Evolutionary conservation across 176 grass and related monocot species (phyloP).

Genomic region (Rhynchospora tenuis): DNA sequence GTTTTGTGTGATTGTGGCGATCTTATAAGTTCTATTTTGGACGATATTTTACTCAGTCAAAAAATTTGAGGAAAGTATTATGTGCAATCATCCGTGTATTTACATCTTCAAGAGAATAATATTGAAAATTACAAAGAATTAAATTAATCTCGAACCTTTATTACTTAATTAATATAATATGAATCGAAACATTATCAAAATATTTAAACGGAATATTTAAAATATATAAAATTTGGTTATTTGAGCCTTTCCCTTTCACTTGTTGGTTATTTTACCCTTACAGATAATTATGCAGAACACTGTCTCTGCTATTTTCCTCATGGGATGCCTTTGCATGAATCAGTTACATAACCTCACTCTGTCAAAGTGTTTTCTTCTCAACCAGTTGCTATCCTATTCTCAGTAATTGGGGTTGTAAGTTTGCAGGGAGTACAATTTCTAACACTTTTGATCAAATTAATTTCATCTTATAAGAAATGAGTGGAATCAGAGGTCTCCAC

Average conservation of each 20-base stretch:
- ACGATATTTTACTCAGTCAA: not conserved
- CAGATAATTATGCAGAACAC: not conserved
- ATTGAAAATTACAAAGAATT: not conserved
- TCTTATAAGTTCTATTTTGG: not conserved
- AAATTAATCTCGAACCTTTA: not conserved
- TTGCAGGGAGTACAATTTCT: not conserved
- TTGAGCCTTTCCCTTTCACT: not conserved
- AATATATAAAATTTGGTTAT: not conserved
- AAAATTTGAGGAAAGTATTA: not conserved
- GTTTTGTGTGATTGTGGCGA: not conserved
- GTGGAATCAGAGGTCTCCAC: conserved; percentile 7
- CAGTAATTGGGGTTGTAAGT: not conserved
- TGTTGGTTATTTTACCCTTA: not conserved
- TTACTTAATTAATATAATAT: not conserved
- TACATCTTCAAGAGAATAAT: not conserved
- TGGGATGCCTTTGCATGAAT: conserved; percentile 9
- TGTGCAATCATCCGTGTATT: not conserved
- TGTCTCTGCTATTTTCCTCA: not conserved
- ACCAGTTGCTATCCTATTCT: not conserved
- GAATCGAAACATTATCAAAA: not conserved
- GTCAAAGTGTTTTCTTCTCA: not conserved
- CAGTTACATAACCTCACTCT: not conserved
- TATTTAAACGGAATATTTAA: too few relatives aligned
- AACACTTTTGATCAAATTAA: not conserved
- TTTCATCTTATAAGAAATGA: conserved; percentile 16